These are phyloP conservation scores for Andrographis paniculata DNA, from an alignment of 305 asterid species.

Conservation along the genomic window DNA sequence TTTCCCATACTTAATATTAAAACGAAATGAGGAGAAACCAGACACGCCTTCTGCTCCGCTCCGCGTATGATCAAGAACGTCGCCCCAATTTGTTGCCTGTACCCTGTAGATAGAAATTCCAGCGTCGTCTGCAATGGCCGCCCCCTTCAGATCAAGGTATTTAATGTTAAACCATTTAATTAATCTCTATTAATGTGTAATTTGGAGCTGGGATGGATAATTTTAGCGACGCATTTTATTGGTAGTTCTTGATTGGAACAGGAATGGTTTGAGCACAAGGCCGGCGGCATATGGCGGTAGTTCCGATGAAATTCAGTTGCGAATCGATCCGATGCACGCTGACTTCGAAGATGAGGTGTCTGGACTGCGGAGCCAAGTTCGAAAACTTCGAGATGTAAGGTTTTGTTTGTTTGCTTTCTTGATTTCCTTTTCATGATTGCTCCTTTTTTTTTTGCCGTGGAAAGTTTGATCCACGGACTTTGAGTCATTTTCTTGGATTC, in stretches of 20 bases:
- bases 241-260: conserved; percentile 21
- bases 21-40: too few species aligned
- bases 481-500: not conserved
- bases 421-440: not conserved
- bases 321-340: conserved; percentile 59
- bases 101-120: too few species aligned
- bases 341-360: conserved; percentile 65
- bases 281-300: conserved; percentile 42
- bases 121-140: too few species aligned
- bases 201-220: not conserved
- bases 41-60: too few species aligned
- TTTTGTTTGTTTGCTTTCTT: not conserved
- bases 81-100: too few species aligned
- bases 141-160: conserved; percentile 33
- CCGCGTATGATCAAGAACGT: too few species aligned
- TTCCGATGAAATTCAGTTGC: conserved; percentile 76
- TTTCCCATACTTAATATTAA: too few species aligned
- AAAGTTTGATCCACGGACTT: not conserved
- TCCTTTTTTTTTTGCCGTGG: not conserved
- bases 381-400: conserved; percentile 57
- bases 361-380: conserved; percentile 83
- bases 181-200: not conserved
- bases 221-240: conserved; percentile 5
- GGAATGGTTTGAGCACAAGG: conserved; percentile 76
- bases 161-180: conserved; percentile 8